A percentile compares a stretch with the other conserved stretches of the same genome.
phyloP scores from a whole-genome alignment of 148 eudicot species.

The Arctostaphylos glauca region DNA sequence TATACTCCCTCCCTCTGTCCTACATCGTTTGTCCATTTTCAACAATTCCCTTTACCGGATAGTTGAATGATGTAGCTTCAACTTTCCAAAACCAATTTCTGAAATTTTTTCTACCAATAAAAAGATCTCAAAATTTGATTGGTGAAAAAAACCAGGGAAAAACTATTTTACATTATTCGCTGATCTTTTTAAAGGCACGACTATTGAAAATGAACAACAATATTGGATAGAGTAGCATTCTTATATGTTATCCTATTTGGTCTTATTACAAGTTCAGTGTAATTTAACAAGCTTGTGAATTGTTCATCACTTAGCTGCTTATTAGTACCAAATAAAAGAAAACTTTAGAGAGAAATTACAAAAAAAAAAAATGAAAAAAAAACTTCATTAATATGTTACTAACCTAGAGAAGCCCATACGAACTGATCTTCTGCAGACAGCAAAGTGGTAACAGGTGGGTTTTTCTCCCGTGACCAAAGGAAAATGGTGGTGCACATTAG shows the following conservation, averaged over 20 bases:
- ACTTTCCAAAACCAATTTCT: background rate
- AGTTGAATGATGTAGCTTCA: background rate
- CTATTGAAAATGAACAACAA: background rate
- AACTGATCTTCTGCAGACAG: constrained; percentile 49
- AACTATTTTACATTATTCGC: background rate
- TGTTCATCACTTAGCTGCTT: constrained; percentile 5
- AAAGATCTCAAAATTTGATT: background rate
- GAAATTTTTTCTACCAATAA: background rate
- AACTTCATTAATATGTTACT: constrained; percentile 12
- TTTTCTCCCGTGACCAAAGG: constrained; percentile 69
- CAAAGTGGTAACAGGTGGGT: constrained; percentile 36
- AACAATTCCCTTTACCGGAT: background rate
- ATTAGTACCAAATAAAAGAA: background rate
- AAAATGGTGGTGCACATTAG: constrained; percentile 55
- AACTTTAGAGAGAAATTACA: background rate
- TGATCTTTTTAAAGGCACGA: background rate
- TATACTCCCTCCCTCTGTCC: background rate
- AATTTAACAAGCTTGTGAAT: background rate
- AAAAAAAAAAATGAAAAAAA: background rate
- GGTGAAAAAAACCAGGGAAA: background rate
- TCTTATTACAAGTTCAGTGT: background rate
- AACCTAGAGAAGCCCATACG: constrained; percentile 50
- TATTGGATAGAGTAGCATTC: background rate
- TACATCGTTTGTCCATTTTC: background rate
- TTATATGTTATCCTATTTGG: background rate